A percentile compares a stretch with the other conserved stretches of the same genome.
Evolutionary conservation across 2,329 filamentous ascomycete genomes (phyloP).

Genomic region (Orbilia blumenaviensis): DNA sequence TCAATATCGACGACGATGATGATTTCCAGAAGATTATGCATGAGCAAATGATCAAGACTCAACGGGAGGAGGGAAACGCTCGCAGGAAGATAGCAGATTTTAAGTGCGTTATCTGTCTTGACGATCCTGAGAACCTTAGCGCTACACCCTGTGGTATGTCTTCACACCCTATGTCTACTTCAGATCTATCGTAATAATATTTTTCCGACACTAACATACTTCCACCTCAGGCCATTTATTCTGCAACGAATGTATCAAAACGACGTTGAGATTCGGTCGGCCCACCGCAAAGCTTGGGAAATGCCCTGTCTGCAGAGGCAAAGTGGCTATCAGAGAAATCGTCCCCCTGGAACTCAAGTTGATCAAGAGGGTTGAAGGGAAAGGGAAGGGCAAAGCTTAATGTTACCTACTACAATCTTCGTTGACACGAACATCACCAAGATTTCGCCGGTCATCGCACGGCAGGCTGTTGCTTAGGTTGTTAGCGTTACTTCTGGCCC

Average conservation of each 20-base stretch:
- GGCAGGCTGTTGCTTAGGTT: background rate
- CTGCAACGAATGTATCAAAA: conserved; percentile 57
- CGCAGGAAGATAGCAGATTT: conserved; percentile 57
- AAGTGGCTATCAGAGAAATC: conserved; percentile 57
- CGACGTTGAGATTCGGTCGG: conserved; percentile 55
- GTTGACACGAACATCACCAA: background rate
- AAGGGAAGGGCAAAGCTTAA: conserved; percentile 51
- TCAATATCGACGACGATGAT: conserved; percentile 44
- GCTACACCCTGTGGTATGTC: conserved; percentile 57
- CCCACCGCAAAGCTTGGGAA: conserved; percentile 55
- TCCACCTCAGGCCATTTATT: conserved; percentile 57
- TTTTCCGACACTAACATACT: conserved; percentile 6
- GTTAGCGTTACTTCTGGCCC: background rate
- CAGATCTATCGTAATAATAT: too few species aligned
- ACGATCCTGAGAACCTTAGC: conserved; percentile 57
- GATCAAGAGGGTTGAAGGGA: conserved; percentile 55
- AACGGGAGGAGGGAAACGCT: conserved; percentile 53
- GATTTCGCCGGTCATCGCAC: background rate
- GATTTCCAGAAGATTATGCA: conserved; percentile 52
- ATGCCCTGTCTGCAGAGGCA: conserved; percentile 57
- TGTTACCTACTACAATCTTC: background rate
- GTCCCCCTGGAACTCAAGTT: conserved; percentile 57
- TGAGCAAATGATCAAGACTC: conserved; percentile 55
- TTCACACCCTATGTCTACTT: background rate
- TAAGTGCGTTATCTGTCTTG: conserved; percentile 58